These are phyloP conservation scores for Paramecium caudatum DNA, from an alignment of 73 alveolate genomes.

Conservation along the genomic window DNA sequence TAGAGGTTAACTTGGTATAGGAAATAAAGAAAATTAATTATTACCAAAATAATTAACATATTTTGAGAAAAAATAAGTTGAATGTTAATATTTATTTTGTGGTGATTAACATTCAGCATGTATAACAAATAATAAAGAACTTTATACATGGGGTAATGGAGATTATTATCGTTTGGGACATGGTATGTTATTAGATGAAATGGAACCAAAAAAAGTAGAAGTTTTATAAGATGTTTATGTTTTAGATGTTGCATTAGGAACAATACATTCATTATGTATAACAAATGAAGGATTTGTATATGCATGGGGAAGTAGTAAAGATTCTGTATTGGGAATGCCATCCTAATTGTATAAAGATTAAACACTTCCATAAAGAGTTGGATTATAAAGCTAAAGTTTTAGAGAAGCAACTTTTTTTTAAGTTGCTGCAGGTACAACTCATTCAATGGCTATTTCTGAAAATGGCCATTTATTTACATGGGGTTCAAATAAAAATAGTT, in stretches of 20 bases:
- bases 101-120: conserved; percentile 77
- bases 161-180: conserved; percentile 75
- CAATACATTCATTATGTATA: conserved; percentile 67
- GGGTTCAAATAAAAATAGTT: conserved; percentile 72
- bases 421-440: conserved; percentile 72
- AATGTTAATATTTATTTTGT: conserved; percentile 8
- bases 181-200: conserved; percentile 75
- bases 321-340: conserved; percentile 70
- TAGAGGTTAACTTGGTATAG: conserved; percentile 73
- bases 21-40: conserved; percentile 66
- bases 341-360: conserved; percentile 45
- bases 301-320: conserved; percentile 77
- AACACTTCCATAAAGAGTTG: conserved; percentile 51
- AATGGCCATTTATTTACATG: conserved; percentile 69
- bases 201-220: conserved; percentile 70
- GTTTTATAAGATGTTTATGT: conserved; percentile 73
- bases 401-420: conserved; percentile 56
- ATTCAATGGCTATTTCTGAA: conserved; percentile 66
- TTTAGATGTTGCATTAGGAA: conserved; percentile 66
- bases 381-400: conserved; percentile 50
- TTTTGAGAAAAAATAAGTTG: conserved; percentile 15
- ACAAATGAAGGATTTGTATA: conserved; percentile 75
- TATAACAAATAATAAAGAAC: conserved; percentile 65
- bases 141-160: conserved; percentile 79
- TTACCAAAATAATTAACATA: conserved; percentile 40